These are phyloP conservation scores for Austroboletus niveus DNA, from an alignment of 1,284 basidiomycete genomes.

Conservation along the genomic window DNA sequence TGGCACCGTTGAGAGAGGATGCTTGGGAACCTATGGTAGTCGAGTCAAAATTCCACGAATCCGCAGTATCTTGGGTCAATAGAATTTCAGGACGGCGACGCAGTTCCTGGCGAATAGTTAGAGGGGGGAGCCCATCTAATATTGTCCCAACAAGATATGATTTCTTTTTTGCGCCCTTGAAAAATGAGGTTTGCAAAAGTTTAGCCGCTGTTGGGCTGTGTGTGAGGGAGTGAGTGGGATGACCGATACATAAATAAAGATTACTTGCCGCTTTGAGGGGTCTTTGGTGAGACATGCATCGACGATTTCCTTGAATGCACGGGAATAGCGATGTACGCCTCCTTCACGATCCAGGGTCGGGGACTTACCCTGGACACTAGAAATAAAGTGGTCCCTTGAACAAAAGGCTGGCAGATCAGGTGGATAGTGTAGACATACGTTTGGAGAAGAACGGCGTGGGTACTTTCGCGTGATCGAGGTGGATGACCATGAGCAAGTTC, in stretches of 20 bases:
- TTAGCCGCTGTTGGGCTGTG: slow-evolving; percentile 72
- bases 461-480: slow-evolving; percentile 73
- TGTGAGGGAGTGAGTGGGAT: neutral
- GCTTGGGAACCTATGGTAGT: slow-evolving; percentile 13
- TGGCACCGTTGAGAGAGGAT: slow-evolving; percentile 6
- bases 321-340: slow-evolving; percentile 76
- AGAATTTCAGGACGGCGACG: slow-evolving; percentile 16
- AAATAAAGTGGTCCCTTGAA: slow-evolving; percentile 15
- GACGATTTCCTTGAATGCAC: slow-evolving; percentile 78
- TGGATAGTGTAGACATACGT: slow-evolving; percentile 46
- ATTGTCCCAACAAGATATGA: slow-evolving; percentile 72
- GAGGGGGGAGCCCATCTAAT: slow-evolving; percentile 67
- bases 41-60: slow-evolving; percentile 32
- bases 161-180: slow-evolving; percentile 74
- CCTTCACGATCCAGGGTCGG: slow-evolving; percentile 74
- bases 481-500: slow-evolving; percentile 83
- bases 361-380: slow-evolving; percentile 66
- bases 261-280: slow-evolving; percentile 59
- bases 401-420: slow-evolving; percentile 4
- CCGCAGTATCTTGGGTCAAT: slow-evolving; percentile 22
- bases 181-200: slow-evolving; percentile 78
- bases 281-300: slow-evolving; percentile 83
- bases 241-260: neutral
- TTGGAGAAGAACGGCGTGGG: slow-evolving; percentile 73
- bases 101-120: slow-evolving; percentile 66